Percentiles rank a stretch among this genome's conserved stretches.
These are phyloP conservation scores for Limtongia smithiae DNA, from an alignment of 805 yeast genomes.

Conservation along the genomic window DNA sequence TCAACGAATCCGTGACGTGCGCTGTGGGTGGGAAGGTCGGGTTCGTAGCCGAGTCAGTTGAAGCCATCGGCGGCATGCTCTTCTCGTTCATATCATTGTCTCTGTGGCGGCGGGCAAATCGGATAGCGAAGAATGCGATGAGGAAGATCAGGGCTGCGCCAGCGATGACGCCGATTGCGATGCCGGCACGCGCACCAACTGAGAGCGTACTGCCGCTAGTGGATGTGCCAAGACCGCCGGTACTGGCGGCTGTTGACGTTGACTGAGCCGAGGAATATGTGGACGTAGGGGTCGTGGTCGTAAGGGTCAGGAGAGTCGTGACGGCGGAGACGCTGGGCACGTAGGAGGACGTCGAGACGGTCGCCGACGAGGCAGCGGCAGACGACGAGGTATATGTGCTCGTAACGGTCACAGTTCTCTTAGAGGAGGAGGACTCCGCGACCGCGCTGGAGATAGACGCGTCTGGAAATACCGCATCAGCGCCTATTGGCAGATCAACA, in stretches of 20 bases:
- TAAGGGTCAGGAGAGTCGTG: neutral
- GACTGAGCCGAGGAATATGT: slow-evolving; percentile 64
- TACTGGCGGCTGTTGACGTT: slow-evolving; percentile 66
- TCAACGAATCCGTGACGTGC: slow-evolving; percentile 1
- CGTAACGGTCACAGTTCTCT: slow-evolving; percentile 5
- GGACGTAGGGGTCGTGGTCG: neutral
- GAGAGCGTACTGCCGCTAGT: slow-evolving; percentile 14
- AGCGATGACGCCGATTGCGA: slow-evolving; percentile 23
- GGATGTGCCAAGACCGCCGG: slow-evolving; percentile 38
- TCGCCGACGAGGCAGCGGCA: neutral
- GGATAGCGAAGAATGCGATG: slow-evolving; percentile 19
- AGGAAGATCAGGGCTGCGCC: slow-evolving; percentile 13
- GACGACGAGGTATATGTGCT: slow-evolving; percentile 6
- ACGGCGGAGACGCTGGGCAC: neutral
- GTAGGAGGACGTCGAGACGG: neutral
- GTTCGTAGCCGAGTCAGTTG: neutral
- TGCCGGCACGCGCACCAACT: slow-evolving; percentile 26
- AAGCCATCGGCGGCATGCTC: neutral
- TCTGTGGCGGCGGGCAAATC: neutral
- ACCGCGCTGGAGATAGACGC: slow-evolving; percentile 14
- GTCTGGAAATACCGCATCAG: too few species aligned
- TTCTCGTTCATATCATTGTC: neutral
- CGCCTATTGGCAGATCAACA: too few species aligned
- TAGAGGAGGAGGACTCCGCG: too few species aligned
- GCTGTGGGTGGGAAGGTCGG: slow-evolving; percentile 11